Conservation (phyloP, 1,139 yeast genomes). For the Candida frijolesensis region DNA sequence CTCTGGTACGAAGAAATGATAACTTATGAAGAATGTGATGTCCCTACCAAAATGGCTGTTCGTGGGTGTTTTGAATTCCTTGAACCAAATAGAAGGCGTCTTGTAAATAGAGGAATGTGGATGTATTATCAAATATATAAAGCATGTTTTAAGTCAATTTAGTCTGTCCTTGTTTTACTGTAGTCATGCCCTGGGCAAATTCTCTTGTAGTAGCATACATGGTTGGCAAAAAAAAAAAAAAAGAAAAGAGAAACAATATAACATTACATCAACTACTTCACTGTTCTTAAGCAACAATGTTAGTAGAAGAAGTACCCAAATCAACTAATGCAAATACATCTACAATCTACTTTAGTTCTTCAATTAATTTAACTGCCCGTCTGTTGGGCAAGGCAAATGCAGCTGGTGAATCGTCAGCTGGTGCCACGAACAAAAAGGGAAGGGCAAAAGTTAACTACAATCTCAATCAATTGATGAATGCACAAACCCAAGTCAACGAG, state of each 20-base stretch:
- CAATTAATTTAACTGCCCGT: slow-evolving; percentile 46
- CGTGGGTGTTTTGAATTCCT: no score
- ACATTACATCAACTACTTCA: background rate
- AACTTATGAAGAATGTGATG: background rate
- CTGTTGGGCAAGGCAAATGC: slow-evolving; percentile 20
- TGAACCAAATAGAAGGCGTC: background rate
- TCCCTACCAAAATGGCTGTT: no score
- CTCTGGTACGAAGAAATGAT: slow-evolving; percentile 6
- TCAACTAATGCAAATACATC: slow-evolving; percentile 33
- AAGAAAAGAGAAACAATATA: background rate
- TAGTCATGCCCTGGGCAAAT: background rate
- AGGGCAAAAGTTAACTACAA: slow-evolving; percentile 50
- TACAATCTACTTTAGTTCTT: slow-evolving; percentile 48
- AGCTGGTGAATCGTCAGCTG: slow-evolving; percentile 18
- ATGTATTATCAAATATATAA: background rate
- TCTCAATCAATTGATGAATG: slow-evolving; percentile 46
- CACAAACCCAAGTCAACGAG: slow-evolving; percentile 40
- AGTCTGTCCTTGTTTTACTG: background rate
- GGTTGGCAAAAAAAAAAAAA: background rate
- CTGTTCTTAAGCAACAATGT: slow-evolving; percentile 25
- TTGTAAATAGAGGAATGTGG: background rate
- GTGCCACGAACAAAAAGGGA: slow-evolving; percentile 22
- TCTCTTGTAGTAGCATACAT: background rate
- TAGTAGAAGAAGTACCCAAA: slow-evolving; percentile 51
- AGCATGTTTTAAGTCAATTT: background rate